Base-by-base conservation (phyloP, 2,329 filamentous ascomycete genomes). In the Neofusicoccum ribis region DNA sequence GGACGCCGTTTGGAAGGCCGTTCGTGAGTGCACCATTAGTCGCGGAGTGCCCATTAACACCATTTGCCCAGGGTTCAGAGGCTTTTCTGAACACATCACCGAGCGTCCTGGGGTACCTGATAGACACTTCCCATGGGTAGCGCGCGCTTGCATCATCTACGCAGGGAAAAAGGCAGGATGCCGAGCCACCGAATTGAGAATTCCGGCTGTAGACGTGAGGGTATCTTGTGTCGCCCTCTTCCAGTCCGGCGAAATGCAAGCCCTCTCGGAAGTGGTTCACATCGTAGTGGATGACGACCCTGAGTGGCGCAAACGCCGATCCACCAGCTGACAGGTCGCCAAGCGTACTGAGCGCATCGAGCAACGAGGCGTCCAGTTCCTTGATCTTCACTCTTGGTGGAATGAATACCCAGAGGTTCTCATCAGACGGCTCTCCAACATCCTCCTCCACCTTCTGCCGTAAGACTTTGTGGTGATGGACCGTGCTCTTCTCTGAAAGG, bases 191-290 rank as follows among this genome's bases (percentile, higher is more conserved):
- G 67, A 91, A 89, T 47, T 90, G 82, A 2, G 89, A 91, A 72
- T 94, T 93, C 46, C 89, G 89, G 0, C 94, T 96, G 76, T 96
- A 99, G 56, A 91, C 89, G 79, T 99, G 94, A 0, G 95, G 93
- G 76, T 93, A 99, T 67, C 93, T 87, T 64, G 84, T 83, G 74
- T 97, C 94, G 59, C 89, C 86, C 65, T 89, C 88, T 50, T 92
- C 88, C 43, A 95, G 86, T 3, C 95, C 93, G 15, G 96, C 91
- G 78, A 97, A 99, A 67, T 97, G 93, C 65, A 98, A 78, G 23
- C 92, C 94, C 75, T 99, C 95, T 51, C 92, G 86, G 59, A 93
- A 89, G 70, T 87, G 87, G 59, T 87, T 87, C 39, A 92, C 87
- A 23, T 84, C 82, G 73, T 97, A 99, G 39, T 95, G 91, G 65